Percentiles rank a stretch among this genome's conserved stretches.
Conservation (phyloP, 2,329 filamentous ascomycete genomes). For the Xylariaceae sp. region DNA sequence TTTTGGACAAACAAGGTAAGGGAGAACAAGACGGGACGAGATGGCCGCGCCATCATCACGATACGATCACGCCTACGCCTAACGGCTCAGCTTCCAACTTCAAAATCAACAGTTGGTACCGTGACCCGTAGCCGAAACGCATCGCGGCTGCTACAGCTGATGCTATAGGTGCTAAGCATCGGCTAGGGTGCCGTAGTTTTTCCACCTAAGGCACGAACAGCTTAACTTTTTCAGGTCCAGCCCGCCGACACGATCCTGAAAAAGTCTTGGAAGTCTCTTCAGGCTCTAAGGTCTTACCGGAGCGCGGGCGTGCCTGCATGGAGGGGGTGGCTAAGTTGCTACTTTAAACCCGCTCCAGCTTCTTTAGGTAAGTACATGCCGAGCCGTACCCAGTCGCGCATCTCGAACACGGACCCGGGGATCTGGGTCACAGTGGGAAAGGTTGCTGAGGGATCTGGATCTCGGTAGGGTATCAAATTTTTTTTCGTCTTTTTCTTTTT, state of each 20-base stretch:
- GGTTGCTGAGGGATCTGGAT: background rate
- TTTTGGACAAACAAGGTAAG: no score
- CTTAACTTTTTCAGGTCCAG: no score
- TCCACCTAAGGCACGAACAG: background rate
- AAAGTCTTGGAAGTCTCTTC: no score
- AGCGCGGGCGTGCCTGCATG: no score
- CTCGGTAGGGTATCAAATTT: background rate
- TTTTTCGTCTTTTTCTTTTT: background rate
- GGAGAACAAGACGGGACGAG: no score
- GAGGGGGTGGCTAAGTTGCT: no score
- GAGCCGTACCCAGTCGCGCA: background rate
- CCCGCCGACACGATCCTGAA: no score
- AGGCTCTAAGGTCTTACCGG: no score
- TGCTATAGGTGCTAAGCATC: no score
- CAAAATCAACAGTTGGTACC: background rate
- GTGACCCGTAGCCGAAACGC: background rate
- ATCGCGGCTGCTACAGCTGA: background rate
- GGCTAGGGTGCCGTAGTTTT: no score
- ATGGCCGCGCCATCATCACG: background rate
- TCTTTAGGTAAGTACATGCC: background rate
- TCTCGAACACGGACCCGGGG: background rate
- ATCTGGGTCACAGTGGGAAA: background rate
- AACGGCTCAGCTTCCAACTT: background rate
- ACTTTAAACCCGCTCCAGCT: background rate
- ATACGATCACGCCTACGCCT: background rate